Evolutionary conservation across 805 yeast species (phyloP), one percentile per base, ranked within the genome.

Genomic region (Scheffersomyces spartinae): DNA sequence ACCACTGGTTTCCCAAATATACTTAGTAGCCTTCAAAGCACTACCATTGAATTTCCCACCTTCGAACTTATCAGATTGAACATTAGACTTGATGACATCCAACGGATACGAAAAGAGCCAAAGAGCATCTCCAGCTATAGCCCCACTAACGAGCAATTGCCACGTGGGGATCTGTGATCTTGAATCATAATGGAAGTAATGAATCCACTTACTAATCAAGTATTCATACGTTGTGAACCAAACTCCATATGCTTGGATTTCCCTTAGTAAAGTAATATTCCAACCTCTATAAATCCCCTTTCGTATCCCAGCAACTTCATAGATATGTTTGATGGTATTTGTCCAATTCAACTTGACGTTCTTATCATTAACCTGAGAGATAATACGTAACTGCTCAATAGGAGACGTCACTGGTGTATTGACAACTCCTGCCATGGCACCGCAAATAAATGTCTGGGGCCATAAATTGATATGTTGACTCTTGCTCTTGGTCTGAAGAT

Each of bases 171-270:
- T 55, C 9, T 69, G 64, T 14, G 57, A 47, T 31, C 82, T 48
- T 11, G 54, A 44, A n/a, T n/a, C n/a, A n/a, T n/a, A n/a, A n/a
- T n/a, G n/a, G n/a, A n/a, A n/a, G n/a, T n/a, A n/a, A n/a, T n/a
- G n/a, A n/a, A n/a, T n/a, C n/a, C n/a, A n/a, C n/a, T n/a, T n/a
- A n/a, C n/a, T n/a, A 40, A 76, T 68, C 28, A 75, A 49, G 23
- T 49, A 56, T 43, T 76, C 85, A 41, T 71, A 76, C 1, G 81
- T 59, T 31, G 73, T 49, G 38, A 76, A 76, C 85, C 85, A 76
- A 9, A 74, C 69, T 5, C 85, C 85, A 40, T 77, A 76, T 0
- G 83, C 81, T 45, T 75, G 83, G n/a, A 65, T 49, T 39, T 75
- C 83, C 31, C 83, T 53, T 8, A 68, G 22, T 1, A 69, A 38